These are phyloP conservation scores for Aureobasidium sp. DNA, from an alignment of 2,329 filamentous ascomycete species.

Conservation along the genomic window DNA sequence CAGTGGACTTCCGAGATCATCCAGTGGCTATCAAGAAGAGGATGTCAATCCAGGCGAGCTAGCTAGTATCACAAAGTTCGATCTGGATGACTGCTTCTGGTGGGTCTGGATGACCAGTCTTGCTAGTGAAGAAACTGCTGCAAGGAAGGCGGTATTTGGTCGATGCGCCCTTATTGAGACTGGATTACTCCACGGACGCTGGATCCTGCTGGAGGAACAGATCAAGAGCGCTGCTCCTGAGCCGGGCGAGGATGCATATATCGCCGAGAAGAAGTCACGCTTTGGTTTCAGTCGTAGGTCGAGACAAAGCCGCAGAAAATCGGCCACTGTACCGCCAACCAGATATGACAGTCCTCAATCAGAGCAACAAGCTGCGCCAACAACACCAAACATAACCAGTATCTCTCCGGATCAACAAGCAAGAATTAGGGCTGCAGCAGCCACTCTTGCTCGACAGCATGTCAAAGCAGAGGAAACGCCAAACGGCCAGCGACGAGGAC, in stretches of 20 bases:
- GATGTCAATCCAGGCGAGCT: slow-evolving; percentile 84
- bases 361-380: slow-evolving; percentile 39
- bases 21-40: slow-evolving; percentile 59
- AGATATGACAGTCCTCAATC: slow-evolving; percentile 30
- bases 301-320: slow-evolving; percentile 62
- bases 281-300: slow-evolving; percentile 76
- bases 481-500: slow-evolving; percentile 49
- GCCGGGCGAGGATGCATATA: slow-evolving; percentile 76
- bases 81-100: slow-evolving; percentile 95
- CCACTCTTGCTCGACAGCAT: slow-evolving; percentile 68
- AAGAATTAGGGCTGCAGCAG: slow-evolving; percentile 84
- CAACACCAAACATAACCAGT: slow-evolving; percentile 66
- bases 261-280: slow-evolving; percentile 90
- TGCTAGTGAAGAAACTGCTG: slow-evolving; percentile 76
- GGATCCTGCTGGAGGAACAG: slow-evolving; percentile 95
- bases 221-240: slow-evolving; percentile 86
- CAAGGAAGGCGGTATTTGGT: slow-evolving; percentile 87
- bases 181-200: slow-evolving; percentile 68
- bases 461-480: slow-evolving; percentile 46
- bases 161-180: slow-evolving; percentile 91
- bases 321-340: slow-evolving; percentile 35
- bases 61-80: slow-evolving; percentile 78
- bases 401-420: slow-evolving; percentile 89
- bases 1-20: slow-evolving; percentile 60
- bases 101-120: slow-evolving; percentile 99